Conservation (phyloP, 2,329 filamentous ascomycete species). For the Cladosporium sp. region DNA sequence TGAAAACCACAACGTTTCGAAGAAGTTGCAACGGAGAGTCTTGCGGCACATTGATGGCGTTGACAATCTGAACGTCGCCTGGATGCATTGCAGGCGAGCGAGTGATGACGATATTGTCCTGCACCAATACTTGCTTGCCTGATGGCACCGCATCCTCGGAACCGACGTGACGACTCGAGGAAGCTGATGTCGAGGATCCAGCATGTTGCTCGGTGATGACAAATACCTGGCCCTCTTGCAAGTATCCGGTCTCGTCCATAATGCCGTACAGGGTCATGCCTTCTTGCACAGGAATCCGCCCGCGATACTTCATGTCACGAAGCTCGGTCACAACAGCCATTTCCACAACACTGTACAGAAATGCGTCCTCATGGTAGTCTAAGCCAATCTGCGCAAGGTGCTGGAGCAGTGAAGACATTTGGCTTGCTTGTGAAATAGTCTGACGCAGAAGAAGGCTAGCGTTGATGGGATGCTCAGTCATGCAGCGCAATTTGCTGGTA, state of each 20-base stretch:
- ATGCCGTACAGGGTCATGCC: constrained; percentile 76
- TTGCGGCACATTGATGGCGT: constrained; percentile 55
- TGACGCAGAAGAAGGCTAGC: constrained; percentile 63
- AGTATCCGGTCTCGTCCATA: constrained; percentile 72
- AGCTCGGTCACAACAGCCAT: constrained; percentile 66
- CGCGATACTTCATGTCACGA: constrained; percentile 71
- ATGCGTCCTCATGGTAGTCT: constrained; percentile 63
- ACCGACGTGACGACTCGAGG: background rate
- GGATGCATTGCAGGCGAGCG: constrained; percentile 78
- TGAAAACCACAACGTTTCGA: constrained; percentile 75
- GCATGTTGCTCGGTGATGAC: constrained; percentile 50
- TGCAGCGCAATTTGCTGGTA: constrained; percentile 54
- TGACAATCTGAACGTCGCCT: constrained; percentile 68
- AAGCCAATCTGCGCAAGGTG: constrained; percentile 55
- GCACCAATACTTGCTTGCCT: constrained; percentile 28
- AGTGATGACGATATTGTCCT: constrained; percentile 59
- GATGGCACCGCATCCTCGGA: constrained; percentile 15
- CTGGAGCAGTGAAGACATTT: constrained; percentile 59
- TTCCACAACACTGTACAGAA: constrained; percentile 68
- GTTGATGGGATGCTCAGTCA: constrained; percentile 54
- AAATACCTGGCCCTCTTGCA: constrained; percentile 66
- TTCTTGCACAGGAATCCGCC: constrained; percentile 65
- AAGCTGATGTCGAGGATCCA: background rate
- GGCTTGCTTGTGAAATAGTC: constrained; percentile 56
- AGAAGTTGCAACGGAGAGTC: constrained; percentile 59